Evolutionary conservation across 176 grass and related monocot genomes (phyloP).

Genomic region (Oryza meyeriana): DNA sequence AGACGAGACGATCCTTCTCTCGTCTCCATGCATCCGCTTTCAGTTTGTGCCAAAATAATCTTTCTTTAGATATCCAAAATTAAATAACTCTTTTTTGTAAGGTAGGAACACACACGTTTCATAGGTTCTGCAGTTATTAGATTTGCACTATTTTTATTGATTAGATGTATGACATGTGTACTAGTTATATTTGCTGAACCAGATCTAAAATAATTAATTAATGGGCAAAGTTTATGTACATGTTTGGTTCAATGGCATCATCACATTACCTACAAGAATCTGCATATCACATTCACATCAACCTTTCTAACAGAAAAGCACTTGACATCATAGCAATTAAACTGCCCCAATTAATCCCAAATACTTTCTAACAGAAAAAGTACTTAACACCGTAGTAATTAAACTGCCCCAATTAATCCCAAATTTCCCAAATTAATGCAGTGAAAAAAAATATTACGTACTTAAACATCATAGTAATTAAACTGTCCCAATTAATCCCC

Average conservation of each 20-base stretch:
- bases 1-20: background rate
- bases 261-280: background rate
- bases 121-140: background rate
- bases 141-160: background rate
- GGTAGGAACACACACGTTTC: background rate
- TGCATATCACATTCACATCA: background rate
- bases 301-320: background rate
- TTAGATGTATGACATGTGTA: background rate
- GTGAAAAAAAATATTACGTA: too few species aligned
- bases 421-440: too few species aligned
- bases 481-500: too few species aligned
- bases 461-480: too few species aligned
- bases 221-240: background rate
- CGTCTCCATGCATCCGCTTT: background rate
- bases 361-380: too few species aligned
- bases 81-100: background rate
- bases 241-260: background rate
- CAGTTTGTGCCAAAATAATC: slow-evolving; percentile 13
- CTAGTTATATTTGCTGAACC: background rate
- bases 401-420: background rate
- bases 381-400: background rate
- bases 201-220: background rate
- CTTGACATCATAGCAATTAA: background rate
- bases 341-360: too few species aligned
- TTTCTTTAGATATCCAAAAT: too few species aligned